These are phyloP conservation scores for Aspergillus udagawae DNA, from an alignment of 2,329 filamentous ascomycete genomes.

Conservation along the genomic window DNA sequence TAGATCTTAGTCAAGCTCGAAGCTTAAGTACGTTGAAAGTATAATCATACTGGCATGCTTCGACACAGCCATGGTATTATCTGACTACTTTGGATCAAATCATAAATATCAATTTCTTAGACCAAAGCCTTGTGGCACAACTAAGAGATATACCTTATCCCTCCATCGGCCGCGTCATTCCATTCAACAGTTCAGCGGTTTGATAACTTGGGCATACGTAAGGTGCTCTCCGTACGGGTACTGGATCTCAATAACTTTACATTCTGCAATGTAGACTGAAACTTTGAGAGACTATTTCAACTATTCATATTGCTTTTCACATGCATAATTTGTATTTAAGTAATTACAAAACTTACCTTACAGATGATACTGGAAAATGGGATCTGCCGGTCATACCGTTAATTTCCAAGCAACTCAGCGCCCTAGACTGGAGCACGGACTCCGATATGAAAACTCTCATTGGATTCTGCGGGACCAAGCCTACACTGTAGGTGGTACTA, in stretches of 20 bases:
- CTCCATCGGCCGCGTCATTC: too few relatives aligned
- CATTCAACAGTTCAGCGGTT: too few relatives aligned
- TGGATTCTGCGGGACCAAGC: conserved; percentile 6
- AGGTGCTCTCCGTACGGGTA: neutral
- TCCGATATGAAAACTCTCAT: conserved; percentile 14
- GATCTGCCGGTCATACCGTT: conserved; percentile 15
- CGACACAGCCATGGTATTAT: neutral
- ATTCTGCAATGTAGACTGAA: too few relatives aligned
- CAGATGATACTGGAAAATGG: neutral
- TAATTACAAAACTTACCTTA: neutral
- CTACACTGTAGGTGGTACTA: neutral
- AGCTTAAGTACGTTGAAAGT: neutral
- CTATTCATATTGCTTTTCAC: neutral
- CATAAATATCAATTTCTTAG: neutral
- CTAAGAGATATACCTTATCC: too few relatives aligned
- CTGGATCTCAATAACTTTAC: neutral
- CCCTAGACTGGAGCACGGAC: conserved; percentile 17
- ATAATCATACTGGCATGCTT: neutral
- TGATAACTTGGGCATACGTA: neutral
- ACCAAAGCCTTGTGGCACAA: too few relatives aligned
- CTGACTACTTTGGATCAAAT: neutral
- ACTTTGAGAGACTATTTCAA: too few relatives aligned
- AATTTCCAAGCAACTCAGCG: conserved; percentile 10
- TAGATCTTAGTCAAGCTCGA: too few relatives aligned
- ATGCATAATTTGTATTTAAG: neutral